Percentiles rank a stretch among this genome's conserved stretches.
These are phyloP conservation scores for Trichoderma gracile DNA, from an alignment of 2,329 filamentous ascomycete species.

Conservation along the genomic window DNA sequence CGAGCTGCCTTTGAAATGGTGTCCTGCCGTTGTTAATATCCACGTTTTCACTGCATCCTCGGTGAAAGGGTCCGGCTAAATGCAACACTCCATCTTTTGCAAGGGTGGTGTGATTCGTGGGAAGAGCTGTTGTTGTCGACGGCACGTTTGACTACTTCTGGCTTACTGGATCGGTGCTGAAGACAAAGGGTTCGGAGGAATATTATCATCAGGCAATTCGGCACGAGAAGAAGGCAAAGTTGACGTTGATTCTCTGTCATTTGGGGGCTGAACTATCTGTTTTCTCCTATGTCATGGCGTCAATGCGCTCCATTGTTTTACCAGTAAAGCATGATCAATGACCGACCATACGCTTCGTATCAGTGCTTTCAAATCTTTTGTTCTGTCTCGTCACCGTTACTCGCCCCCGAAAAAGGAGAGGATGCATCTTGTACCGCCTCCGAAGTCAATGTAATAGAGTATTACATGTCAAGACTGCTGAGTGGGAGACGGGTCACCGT, in stretches of 20 bases:
- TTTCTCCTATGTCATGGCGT: background rate
- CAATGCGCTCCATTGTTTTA: background rate
- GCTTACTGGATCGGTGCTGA: background rate
- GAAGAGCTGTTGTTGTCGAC: background rate
- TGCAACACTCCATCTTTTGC: conserved; percentile 3
- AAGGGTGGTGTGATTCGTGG: conserved; percentile 17
- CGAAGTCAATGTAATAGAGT: background rate
- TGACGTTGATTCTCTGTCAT: background rate
- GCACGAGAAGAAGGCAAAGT: background rate
- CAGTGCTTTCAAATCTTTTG: background rate
- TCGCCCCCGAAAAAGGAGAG: background rate
- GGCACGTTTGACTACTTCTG: background rate
- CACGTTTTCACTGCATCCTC: conserved; percentile 16
- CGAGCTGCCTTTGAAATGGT: background rate
- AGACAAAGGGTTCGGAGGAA: background rate
- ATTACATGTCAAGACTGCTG: background rate
- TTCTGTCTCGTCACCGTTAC: background rate
- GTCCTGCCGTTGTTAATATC: conserved; percentile 14
- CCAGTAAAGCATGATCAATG: background rate
- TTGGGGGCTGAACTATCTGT: background rate
- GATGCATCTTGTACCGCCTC: background rate
- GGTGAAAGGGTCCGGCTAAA: conserved; percentile 22
- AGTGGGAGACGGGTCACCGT: background rate
- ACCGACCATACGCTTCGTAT: background rate
- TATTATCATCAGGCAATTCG: conserved; percentile 4